phyloP scores from a whole-genome alignment of 163 green algal species.

The Volvox carteri region DNA sequence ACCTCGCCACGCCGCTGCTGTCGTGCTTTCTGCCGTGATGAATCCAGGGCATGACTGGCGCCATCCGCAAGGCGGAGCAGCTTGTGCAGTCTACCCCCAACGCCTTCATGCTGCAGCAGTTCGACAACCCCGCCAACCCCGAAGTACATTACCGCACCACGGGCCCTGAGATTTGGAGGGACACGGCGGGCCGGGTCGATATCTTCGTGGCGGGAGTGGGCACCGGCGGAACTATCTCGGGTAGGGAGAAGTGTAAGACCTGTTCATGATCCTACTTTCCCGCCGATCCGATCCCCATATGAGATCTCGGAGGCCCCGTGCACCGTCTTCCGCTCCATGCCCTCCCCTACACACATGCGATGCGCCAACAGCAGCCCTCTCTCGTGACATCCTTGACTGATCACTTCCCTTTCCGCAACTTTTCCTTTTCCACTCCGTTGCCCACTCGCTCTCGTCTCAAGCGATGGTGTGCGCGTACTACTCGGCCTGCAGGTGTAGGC shows the following conservation, averaged over 20 bases:
- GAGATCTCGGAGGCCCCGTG: no score
- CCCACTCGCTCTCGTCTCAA: neutral
- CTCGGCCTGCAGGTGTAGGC: conserved; percentile 64
- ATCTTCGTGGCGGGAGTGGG: conserved; percentile 71
- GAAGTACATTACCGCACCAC: conserved; percentile 82
- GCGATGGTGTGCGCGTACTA: no score
- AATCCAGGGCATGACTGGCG: conserved; percentile 88
- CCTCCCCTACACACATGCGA: no score
- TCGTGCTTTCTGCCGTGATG: no score
- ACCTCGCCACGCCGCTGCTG: no score
- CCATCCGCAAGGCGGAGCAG: conserved; percentile 87
- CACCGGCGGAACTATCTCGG: conserved; percentile 83
- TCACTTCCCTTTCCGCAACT: no score
- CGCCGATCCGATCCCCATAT: neutral
- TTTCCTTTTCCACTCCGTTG: no score
- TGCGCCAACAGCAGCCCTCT: no score
- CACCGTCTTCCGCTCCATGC: no score
- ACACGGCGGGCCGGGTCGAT: conserved; percentile 85
- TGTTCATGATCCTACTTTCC: neutral
- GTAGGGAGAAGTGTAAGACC: conserved; percentile 57
- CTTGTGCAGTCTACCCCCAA: conserved; percentile 71
- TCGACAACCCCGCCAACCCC: conserved; percentile 95
- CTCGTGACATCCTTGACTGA: neutral
- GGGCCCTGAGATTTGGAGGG: conserved; percentile 96
- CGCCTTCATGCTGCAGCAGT: conserved; percentile 94